These are phyloP conservation scores for Acmispon strigosus DNA, from an alignment of 306 rosid species.

Conservation along the genomic window DNA sequence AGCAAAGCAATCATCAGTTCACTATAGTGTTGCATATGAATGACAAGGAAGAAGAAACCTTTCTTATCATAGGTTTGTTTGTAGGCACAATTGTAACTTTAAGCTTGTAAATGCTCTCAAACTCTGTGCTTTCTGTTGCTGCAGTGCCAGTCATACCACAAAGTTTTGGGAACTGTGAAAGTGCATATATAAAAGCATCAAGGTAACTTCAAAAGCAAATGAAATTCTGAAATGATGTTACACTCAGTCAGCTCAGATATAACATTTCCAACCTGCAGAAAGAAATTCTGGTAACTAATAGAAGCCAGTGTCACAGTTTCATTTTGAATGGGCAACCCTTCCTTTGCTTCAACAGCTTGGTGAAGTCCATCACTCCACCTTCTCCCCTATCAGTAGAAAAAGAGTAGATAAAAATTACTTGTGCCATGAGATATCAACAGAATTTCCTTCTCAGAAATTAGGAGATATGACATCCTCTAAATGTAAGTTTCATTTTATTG, in stretches of 20 bases:
- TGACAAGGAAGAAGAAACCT: conserved; percentile 45
- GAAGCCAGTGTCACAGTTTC: conserved; percentile 97
- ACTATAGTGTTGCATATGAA: conserved; percentile 8
- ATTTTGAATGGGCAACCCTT: conserved; percentile 89
- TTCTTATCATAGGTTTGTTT: conserved; percentile 93
- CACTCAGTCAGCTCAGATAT: conserved; percentile 8
- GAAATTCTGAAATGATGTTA: conserved; percentile 14
- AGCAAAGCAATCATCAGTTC: conserved; percentile 8
- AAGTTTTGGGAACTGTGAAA: conserved; percentile 86
- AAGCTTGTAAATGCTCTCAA: conserved; percentile 97
- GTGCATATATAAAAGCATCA: conserved; percentile 18
- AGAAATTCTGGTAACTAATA: conserved; percentile 96
- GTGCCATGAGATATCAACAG: conserved; percentile 17
- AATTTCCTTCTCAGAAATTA: conserved; percentile 15
- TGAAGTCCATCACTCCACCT: conserved; percentile 99
- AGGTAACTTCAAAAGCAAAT: conserved; percentile 3
- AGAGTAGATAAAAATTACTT: conserved; percentile 12
- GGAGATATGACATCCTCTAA: neutral
- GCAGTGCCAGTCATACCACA: conserved; percentile 99
- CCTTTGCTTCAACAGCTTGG: conserved; percentile 99
- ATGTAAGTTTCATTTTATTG: neutral
- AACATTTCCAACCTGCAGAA: conserved; percentile 76
- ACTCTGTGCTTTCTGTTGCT: conserved; percentile 93
- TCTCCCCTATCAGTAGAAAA: conserved; percentile 62
- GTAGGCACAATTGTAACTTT: conserved; percentile 95